These are phyloP conservation scores for Taphrina wiesneri DNA, from an alignment of 1,139 yeast genomes.

Conservation along the genomic window DNA sequence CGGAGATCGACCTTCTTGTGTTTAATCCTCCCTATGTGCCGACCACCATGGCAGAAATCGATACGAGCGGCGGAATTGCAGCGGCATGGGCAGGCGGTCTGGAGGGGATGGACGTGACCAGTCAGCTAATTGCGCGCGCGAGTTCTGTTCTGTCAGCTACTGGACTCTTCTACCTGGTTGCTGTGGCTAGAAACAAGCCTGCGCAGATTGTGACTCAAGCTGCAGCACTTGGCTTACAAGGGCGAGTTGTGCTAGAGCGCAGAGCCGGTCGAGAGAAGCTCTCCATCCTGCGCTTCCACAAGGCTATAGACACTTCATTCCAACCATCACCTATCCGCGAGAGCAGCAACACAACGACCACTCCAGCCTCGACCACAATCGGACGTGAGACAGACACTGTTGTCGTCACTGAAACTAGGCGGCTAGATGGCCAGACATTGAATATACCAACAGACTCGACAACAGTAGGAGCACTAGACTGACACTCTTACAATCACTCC, in stretches of 20 bases:
- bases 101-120: conserved; percentile 36
- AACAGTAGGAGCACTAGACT: conserved; percentile 6
- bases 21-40: conserved; percentile 39
- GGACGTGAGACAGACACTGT: background rate
- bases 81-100: conserved; percentile 38
- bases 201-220: conserved; percentile 18
- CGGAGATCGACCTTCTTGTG: conserved; percentile 33
- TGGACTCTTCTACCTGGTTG: conserved; percentile 37
- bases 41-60: conserved; percentile 31
- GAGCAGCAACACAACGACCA: background rate
- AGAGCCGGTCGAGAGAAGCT: conserved; percentile 36
- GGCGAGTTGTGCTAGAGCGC: conserved; percentile 26
- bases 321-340: background rate
- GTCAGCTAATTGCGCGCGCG: conserved; percentile 3
- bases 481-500: background rate
- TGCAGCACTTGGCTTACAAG: conserved; percentile 6
- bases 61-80: conserved; percentile 28
- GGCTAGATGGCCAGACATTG: background rate
- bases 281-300: conserved; percentile 32
- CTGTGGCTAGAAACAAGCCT: conserved; percentile 36
- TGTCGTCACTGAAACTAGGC: conserved; percentile 1
- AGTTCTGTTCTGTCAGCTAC: conserved; percentile 17
- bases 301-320: background rate
- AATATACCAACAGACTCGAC: background rate
- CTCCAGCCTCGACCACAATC: background rate